Evolutionary conservation across 2,329 filamentous ascomycete species (phyloP).

Genomic region (Teratosphaeriaceae sp.): DNA sequence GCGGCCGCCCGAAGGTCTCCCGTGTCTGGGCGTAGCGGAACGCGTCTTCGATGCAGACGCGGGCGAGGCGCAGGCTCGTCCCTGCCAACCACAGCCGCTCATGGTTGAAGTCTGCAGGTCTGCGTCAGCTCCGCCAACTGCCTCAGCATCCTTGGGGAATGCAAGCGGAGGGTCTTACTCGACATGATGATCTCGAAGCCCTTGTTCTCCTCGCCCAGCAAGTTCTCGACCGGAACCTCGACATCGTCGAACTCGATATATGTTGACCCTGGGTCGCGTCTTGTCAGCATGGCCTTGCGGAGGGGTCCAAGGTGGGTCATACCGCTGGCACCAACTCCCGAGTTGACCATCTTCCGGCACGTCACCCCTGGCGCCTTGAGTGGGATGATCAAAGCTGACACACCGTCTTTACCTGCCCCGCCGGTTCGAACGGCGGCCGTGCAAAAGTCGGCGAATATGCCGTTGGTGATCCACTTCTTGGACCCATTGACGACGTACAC

Average conservation of each 20-base stretch:
- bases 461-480: conserved; percentile 56
- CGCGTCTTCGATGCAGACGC: conserved; percentile 33
- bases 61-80: conserved; percentile 54
- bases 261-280: conserved; percentile 56
- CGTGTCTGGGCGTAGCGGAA: conserved; percentile 58
- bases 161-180: conserved; percentile 4
- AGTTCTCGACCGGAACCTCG: conserved; percentile 46
- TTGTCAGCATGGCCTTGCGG: conserved; percentile 35
- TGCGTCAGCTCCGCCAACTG: neutral
- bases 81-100: conserved; percentile 63
- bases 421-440: conserved; percentile 45
- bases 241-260: conserved; percentile 58
- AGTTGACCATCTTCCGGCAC: conserved; percentile 53
- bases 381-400: conserved; percentile 51
- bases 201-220: conserved; percentile 55
- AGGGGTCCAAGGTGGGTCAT: conserved; percentile 53
- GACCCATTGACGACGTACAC: conserved; percentile 53
- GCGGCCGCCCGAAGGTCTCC: conserved; percentile 59
- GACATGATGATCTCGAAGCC: conserved; percentile 58
- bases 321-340: conserved; percentile 36
- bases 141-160: neutral
- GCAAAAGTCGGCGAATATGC: conserved; percentile 28
- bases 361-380: conserved; percentile 44
- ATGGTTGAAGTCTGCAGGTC: conserved; percentile 59
- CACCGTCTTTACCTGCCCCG: conserved; percentile 45